These are phyloP conservation scores for Russula foetens DNA, from an alignment of 768 basidiomycete species.

Conservation along the genomic window DNA sequence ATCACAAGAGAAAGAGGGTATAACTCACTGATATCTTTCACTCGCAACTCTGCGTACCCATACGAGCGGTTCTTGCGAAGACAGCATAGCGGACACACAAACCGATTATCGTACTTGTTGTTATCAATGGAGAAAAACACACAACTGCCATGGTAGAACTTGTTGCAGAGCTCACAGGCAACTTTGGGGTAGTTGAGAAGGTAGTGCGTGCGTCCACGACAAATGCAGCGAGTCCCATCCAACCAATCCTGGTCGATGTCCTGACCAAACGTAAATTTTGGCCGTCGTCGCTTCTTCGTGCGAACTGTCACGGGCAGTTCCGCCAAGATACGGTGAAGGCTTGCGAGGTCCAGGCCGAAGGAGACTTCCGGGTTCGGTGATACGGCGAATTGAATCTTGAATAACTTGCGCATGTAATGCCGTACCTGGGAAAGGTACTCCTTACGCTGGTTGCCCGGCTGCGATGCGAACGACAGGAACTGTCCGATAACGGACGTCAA, in stretches of 20 bases:
- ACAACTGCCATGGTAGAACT: constrained; percentile 64
- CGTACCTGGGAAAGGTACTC: constrained; percentile 78
- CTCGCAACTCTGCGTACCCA: constrained; percentile 67
- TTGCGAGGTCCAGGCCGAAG: constrained; percentile 75
- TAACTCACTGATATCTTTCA: constrained; percentile 50
- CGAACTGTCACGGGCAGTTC: constrained; percentile 45
- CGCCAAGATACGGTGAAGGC: constrained; percentile 73
- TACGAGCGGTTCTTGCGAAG: constrained; percentile 65
- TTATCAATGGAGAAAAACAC: constrained; percentile 59
- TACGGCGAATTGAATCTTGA: constrained; percentile 84
- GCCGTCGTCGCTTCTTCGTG: constrained; percentile 49
- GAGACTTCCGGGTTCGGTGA: constrained; percentile 75
- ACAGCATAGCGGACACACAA: constrained; percentile 72
- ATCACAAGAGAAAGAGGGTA: not conserved
- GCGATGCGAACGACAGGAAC: constrained; percentile 66
- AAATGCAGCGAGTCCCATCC: constrained; percentile 76
- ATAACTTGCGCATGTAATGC: constrained; percentile 87
- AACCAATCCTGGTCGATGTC: constrained; percentile 66
- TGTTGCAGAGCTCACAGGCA: constrained; percentile 57
- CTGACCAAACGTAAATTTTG: constrained; percentile 67
- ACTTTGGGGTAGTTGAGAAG: constrained; percentile 54
- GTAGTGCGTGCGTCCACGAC: constrained; percentile 58
- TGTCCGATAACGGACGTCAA: constrained; percentile 68
- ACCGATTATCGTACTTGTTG: constrained; percentile 30
- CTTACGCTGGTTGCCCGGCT: constrained; percentile 59